Conservation (phyloP, 164 flowering plant species). For the Kingdonia uniflora region DNA sequence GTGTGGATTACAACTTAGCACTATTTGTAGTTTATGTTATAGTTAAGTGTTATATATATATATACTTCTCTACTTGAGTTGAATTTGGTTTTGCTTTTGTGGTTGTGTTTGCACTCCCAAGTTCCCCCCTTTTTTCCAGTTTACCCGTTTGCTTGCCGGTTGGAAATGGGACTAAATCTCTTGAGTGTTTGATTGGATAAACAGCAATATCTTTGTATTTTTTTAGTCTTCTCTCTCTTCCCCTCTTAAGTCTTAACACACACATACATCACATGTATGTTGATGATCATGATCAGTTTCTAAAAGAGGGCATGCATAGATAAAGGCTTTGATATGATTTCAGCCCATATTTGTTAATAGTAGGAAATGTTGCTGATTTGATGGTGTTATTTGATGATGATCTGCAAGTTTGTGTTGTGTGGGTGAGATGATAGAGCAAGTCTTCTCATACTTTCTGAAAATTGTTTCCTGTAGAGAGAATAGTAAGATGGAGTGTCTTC, state of each 20-base stretch:
- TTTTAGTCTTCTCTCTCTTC: too few species aligned
- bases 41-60: neutral
- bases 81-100: slow-evolving; percentile 8
- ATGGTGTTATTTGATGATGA: neutral
- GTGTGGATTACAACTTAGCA: neutral
- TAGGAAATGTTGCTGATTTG: neutral
- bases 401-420: neutral
- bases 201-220: too few species aligned
- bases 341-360: neutral
- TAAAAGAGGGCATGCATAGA: slow-evolving; percentile 1
- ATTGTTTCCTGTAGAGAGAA: too few species aligned
- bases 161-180: slow-evolving; percentile 3
- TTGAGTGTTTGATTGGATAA: slow-evolving; percentile 4
- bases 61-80: neutral
- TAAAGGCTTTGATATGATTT: slow-evolving; percentile 1
- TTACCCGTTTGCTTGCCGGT: slow-evolving; percentile 12
- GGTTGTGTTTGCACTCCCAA: slow-evolving; percentile 10
- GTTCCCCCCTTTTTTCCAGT: slow-evolving; percentile 15
- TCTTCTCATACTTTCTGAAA: neutral
- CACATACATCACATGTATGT: too few species aligned
- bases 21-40: neutral
- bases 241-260: too few species aligned
- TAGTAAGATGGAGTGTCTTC: too few species aligned
- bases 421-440: neutral
- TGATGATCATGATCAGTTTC: neutral